Conservation (phyloP, 2,329 filamentous ascomycete genomes). For the Albophoma yamanashiensis region DNA sequence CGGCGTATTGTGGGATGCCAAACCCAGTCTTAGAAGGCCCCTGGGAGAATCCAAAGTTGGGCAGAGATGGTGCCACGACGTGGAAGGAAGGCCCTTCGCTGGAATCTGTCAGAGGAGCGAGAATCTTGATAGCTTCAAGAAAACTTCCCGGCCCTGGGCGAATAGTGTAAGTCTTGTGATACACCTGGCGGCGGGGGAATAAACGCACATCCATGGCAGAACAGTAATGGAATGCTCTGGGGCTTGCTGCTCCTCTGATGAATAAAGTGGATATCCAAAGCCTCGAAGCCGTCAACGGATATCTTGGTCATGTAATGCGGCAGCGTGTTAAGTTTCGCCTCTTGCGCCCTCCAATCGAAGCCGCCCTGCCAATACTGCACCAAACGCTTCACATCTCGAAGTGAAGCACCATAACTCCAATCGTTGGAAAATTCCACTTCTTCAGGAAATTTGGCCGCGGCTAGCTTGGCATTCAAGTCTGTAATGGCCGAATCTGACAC, state of each 20-base stretch:
- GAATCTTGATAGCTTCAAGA: constrained; percentile 52
- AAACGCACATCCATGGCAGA: constrained; percentile 21
- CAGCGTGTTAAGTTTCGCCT: constrained; percentile 46
- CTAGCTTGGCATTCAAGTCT: constrained; percentile 19
- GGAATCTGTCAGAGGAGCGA: constrained; percentile 33
- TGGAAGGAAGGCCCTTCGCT: constrained; percentile 34
- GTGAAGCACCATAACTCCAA: constrained; percentile 19
- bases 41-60: constrained; percentile 35
- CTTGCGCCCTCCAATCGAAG: constrained; percentile 53
- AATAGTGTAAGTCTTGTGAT: neutral
- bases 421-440: constrained; percentile 21
- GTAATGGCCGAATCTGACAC: constrained; percentile 20
- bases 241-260: constrained; percentile 40
- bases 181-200: no score
- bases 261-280: constrained; percentile 53
- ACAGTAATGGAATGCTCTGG: constrained; percentile 52
- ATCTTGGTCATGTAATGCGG: constrained; percentile 46
- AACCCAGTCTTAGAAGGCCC: constrained; percentile 19
- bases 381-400: constrained; percentile 22
- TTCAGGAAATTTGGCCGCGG: constrained; percentile 16
- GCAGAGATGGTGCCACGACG: constrained; percentile 46
- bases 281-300: constrained; percentile 44
- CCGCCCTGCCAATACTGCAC: constrained; percentile 26
- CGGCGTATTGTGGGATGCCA: constrained; percentile 26
- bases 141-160: constrained; percentile 53